phyloP scores from a whole-genome alignment of 2,329 filamentous ascomycete genomes.

The Epichloe typhina region DNA sequence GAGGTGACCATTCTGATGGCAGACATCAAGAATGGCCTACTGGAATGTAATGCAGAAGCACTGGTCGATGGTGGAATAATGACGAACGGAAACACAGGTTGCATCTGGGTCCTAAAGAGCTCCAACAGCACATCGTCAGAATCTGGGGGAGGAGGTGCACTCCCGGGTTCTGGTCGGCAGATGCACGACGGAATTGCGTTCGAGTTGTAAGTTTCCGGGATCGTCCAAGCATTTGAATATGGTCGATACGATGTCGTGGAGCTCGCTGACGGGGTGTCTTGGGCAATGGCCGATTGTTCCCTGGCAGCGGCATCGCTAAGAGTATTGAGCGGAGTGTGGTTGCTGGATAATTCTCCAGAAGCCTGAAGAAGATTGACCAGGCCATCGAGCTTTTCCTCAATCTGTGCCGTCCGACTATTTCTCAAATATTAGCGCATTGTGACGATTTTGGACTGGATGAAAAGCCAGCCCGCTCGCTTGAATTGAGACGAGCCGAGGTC shows the following conservation, averaged over 20 bases:
- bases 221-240: constrained; percentile 13
- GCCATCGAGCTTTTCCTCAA: constrained; percentile 36
- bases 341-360: constrained; percentile 22
- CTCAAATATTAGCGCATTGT: neutral
- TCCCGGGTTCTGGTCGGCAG: constrained; percentile 28
- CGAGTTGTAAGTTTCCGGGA: constrained; percentile 32
- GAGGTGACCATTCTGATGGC: constrained; percentile 38
- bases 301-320: constrained; percentile 16
- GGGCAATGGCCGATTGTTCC: constrained; percentile 13
- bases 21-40: constrained; percentile 34
- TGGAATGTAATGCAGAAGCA: constrained; percentile 23
- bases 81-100: constrained; percentile 34
- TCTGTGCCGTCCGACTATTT: constrained; percentile 32
- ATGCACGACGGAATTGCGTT: constrained; percentile 33
- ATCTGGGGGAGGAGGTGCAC: constrained; percentile 27
- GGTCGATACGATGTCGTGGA: constrained; percentile 8
- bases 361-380: constrained; percentile 34
- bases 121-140: constrained; percentile 33
- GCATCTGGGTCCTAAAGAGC: constrained; percentile 30
- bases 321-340: constrained; percentile 13
- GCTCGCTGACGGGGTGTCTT: constrained; percentile 12
- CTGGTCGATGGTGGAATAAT: constrained; percentile 24
- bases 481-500: neutral
- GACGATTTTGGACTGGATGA: neutral
- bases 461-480: neutral